Evolutionary conservation across 352 stramenopile species (phyloP), one percentile per base, ranked within the genome.

Genomic region (Phytophthora megakarya): DNA sequence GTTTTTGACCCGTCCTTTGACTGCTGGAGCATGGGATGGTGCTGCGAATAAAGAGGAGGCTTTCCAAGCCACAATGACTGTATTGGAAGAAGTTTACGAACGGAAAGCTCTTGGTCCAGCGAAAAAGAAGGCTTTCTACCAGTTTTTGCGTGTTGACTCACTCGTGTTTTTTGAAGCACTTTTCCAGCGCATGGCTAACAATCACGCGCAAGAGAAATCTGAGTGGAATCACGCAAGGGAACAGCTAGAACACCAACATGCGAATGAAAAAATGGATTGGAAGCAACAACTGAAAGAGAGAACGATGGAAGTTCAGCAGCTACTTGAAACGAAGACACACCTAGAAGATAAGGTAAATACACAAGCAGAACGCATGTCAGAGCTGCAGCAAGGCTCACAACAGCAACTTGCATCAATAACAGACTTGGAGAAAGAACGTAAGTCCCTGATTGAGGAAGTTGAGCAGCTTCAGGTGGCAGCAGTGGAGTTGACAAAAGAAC

Each of bases 61-160:
- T 8, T 71, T 76, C 37, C 47, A 70, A n/a, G 61, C 48, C 12
- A 87, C 70, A 15, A 70, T 94, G 58, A 52, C 79, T 32, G 45
- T 70, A 1, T 44, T 92, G 21, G 84, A 90, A 64, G 44, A 68
- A 7, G 42, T 71, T 8, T 94, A 94, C 60, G 81, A 94, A 23
- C 53, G 57, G 2, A 63, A 76, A 25, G 86, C 84, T 39, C 76
- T 77, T 4, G 84, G 86, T 7, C 84, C 86, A 28, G 75, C 86
- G 5, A 88, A 88, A 61, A 92, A 89, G 47, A 77, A 80, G 25
- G 67, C 70, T 0, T 82, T 93, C 25, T 83, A 89, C 61, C 71
- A 86, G 28, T 95, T 93, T 66, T 43, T 92, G 0, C 75, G 83
- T 22, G 50, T 67, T 13, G 82, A 93, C 22, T 65, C 72, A 19